Base-by-base conservation (phyloP, 179 eudicot species). In the Vitellaria paradoxa region DNA sequence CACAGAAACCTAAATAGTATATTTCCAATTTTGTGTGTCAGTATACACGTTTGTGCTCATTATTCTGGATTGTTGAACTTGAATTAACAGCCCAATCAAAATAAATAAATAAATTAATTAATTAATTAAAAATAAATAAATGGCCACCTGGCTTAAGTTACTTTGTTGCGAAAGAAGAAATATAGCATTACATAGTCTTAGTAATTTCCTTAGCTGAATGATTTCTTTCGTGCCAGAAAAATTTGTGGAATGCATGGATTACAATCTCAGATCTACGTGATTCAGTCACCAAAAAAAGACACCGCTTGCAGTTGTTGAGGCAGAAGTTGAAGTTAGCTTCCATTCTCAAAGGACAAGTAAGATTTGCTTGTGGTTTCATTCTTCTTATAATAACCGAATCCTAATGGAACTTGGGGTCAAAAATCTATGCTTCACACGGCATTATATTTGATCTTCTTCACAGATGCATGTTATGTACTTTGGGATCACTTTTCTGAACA, bases 211-310 rank as follows among this genome's bases (percentile, higher is more conserved):
- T 21, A 30, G 21, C 71, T 67, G 46, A 72, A 46, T 26, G 59
- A 1, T 66, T 83, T 77, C 77, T 79, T 69, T 76, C 84, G 50
- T 60, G 70, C 62, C 97, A 96, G 99, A 89, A 86, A 85, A 90
- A 84, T 87, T 76, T 96, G 70, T 96, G 98, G 97, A 92, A 93
- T 77, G 97, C 97, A 49, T 96, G 97, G 99, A 88, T 90, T 78
- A 87, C 94, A 69, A 89, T 85, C 74, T 86, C 96, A 62, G 89
- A 91, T 69, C 86, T 93, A 76, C 96, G 99, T 37, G 98, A 92
- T 75, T 85, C 97, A 14, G 97, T 93, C 80, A 89, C 92, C 82
- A 88, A 91, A 76, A 96, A 86, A 85, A 84, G 96, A 82, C 89
- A 88, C 76, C 91, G 89, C 62, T 79, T 96, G 79, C 97, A 94